phyloP scores from a whole-genome alignment of 805 yeast species.

The Kregervanrija delftensis region DNA sequence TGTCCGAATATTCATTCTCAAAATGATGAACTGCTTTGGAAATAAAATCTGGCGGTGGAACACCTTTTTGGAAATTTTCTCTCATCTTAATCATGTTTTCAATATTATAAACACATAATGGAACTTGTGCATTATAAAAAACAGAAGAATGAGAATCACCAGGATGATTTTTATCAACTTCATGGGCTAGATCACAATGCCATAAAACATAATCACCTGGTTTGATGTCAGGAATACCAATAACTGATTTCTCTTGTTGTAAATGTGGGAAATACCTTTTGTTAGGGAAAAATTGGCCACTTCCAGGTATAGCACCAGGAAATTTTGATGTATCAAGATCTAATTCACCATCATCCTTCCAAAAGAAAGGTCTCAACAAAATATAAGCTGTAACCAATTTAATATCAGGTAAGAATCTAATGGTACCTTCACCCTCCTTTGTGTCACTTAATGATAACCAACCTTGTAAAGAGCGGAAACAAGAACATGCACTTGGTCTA shows the following conservation, averaged over 20 bases:
- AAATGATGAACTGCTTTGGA: too few species aligned
- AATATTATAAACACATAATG: slow-evolving; percentile 20
- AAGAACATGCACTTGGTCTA: too few species aligned
- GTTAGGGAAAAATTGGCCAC: slow-evolving; percentile 28
- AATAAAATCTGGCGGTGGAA: too few species aligned
- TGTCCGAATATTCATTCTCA: too few species aligned
- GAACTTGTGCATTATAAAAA: slow-evolving; percentile 31
- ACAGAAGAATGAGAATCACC: slow-evolving; percentile 33
- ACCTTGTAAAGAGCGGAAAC: too few species aligned
- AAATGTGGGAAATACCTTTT: slow-evolving; percentile 29
- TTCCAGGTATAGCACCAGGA: slow-evolving; percentile 29
- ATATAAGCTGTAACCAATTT: too few species aligned
- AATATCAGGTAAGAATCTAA: too few species aligned
- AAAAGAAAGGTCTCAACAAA: too few species aligned
- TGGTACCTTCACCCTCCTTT: too few species aligned
- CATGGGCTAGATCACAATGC: slow-evolving; percentile 37
- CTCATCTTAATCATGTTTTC: slow-evolving; percentile 6
- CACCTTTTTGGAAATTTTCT: slow-evolving; percentile 5
- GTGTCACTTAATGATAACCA: too few species aligned
- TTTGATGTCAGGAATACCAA: slow-evolving; percentile 28
- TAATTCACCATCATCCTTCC: too few species aligned
- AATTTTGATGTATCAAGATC: too few species aligned
- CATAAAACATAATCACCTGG: slow-evolving; percentile 38
- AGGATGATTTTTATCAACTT: slow-evolving; percentile 31
- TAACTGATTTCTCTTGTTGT: slow-evolving; percentile 23